These are phyloP conservation scores for Pseudofabraea citricarpa DNA, from an alignment of 2,329 filamentous ascomycete species.

Conservation along the genomic window DNA sequence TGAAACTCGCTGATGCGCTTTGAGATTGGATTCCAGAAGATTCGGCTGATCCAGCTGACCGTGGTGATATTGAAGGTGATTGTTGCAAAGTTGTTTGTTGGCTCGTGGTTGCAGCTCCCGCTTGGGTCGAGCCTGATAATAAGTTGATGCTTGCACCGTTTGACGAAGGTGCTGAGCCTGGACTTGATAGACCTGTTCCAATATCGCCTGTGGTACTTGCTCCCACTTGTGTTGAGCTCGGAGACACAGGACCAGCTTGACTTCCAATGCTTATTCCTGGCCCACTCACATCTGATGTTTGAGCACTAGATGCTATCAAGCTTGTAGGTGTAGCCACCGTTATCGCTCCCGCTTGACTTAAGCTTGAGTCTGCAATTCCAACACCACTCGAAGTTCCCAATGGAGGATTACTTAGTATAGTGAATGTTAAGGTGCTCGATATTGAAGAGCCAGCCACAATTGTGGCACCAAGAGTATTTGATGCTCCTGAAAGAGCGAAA, in stretches of 20 bases:
- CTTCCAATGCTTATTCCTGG: no score
- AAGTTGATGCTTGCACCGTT: background rate
- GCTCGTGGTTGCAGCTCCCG: background rate
- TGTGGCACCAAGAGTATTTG: no score
- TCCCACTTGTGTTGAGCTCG: background rate
- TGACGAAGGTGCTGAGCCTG: background rate
- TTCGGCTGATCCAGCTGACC: no score
- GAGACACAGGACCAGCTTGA: background rate
- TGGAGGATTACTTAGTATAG: background rate
- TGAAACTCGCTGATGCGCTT: no score
- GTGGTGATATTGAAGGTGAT: no score
- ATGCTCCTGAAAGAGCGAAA: no score
- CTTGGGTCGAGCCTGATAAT: background rate
- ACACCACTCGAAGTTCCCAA: background rate
- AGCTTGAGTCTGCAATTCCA: background rate
- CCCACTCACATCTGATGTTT: background rate
- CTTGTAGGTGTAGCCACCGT: background rate
- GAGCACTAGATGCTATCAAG: background rate
- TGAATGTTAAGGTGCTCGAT: no score
- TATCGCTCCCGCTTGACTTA: background rate
- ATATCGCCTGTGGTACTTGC: background rate
- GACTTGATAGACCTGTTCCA: background rate
- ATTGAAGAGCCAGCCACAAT: no score
- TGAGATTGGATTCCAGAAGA: no score
- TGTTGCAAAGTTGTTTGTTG: no score